A percentile compares a stretch with the other conserved stretches of the same genome.
phyloP scores from a whole-genome alignment of 2,329 filamentous ascomycete species.

The Coleophoma crateriformis region DNA sequence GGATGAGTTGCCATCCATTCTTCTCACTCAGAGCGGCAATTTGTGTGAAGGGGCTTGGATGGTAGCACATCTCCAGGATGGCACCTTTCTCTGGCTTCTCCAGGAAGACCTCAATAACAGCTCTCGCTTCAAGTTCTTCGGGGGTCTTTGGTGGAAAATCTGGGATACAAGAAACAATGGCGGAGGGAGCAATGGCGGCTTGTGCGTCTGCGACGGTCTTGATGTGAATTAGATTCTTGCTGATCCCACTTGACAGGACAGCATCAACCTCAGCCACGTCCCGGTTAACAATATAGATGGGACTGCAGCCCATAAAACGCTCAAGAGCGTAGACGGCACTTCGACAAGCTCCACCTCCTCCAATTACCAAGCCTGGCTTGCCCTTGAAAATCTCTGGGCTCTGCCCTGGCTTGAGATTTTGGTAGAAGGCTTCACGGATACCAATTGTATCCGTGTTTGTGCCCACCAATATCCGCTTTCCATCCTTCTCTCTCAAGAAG shows the following conservation, averaged over 20 bases:
- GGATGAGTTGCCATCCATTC: constrained; percentile 14
- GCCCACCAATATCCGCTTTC: constrained; percentile 32
- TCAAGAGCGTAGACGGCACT: constrained; percentile 63
- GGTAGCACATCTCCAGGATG: constrained; percentile 20
- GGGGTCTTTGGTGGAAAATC: constrained; percentile 14
- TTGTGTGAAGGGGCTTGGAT: constrained; percentile 14
- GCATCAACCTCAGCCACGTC: constrained; percentile 12
- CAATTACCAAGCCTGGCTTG: constrained; percentile 57
- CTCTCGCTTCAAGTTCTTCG: constrained; percentile 13
- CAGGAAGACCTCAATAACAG: constrained; percentile 12
- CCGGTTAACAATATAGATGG: constrained; percentile 17
- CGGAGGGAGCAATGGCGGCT: constrained; percentile 5
- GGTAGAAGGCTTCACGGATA: constrained; percentile 48
- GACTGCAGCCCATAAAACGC: constrained; percentile 8
- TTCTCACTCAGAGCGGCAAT: constrained; percentile 10
- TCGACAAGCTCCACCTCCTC: constrained; percentile 67
- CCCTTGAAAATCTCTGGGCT: constrained; percentile 9
- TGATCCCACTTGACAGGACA: constrained; percentile 11
- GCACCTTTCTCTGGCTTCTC: constrained; percentile 15
- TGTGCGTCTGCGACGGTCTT: constrained; percentile 11
- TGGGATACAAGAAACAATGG: constrained; percentile 14
- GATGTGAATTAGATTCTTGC: constrained; percentile 11
- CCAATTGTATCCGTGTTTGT: constrained; percentile 77
- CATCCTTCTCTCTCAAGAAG: constrained; percentile 38
- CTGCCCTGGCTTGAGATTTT: constrained; percentile 36